Conservation (phyloP, 208 protist species). For the Entamoeba moshkovskii region DNA sequence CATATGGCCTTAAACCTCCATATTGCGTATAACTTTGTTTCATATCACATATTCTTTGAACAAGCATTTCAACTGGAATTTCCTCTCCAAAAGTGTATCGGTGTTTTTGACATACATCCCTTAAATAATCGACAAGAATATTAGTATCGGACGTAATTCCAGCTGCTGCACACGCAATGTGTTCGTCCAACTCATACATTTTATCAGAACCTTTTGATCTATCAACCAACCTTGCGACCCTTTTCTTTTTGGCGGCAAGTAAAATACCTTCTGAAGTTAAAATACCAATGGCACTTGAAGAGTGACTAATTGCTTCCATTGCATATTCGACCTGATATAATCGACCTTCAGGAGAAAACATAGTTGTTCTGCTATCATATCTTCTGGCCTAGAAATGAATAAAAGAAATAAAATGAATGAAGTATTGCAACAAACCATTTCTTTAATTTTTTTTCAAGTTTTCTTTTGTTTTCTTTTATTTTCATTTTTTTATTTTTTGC, state of each 20-base stretch:
- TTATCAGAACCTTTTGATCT: neutral
- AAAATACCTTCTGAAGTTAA: slow-evolving; percentile 7
- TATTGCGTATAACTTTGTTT: slow-evolving; percentile 33
- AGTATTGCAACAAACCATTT: too few relatives aligned
- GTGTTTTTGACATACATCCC: neutral
- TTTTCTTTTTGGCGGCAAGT: slow-evolving; percentile 18
- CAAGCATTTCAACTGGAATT: slow-evolving; percentile 23
- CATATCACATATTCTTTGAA: slow-evolving; percentile 12
- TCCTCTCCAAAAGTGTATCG: neutral
- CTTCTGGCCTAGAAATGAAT: neutral
- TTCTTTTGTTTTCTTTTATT: too few relatives aligned
- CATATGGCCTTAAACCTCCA: slow-evolving; percentile 30
- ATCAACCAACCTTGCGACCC: neutral
- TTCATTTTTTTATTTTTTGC: too few relatives aligned
- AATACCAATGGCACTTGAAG: slow-evolving; percentile 17
- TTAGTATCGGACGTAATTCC: slow-evolving; percentile 31
- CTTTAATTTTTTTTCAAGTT: too few relatives aligned
- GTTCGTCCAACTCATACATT: slow-evolving; percentile 24
- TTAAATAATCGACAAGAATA: slow-evolving; percentile 7
- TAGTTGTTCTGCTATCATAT: slow-evolving; percentile 22
- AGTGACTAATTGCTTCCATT: slow-evolving; percentile 29
- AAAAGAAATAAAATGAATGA: too few relatives aligned
- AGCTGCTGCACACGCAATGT: slow-evolving; percentile 14
- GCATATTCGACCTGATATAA: slow-evolving; percentile 32
- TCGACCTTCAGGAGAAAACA: slow-evolving; percentile 16